Evolutionary conservation across 345 rosid species (phyloP), one percentile per base, ranked within the genome.

Genomic region (Arabidopsis arenosa): DNA sequence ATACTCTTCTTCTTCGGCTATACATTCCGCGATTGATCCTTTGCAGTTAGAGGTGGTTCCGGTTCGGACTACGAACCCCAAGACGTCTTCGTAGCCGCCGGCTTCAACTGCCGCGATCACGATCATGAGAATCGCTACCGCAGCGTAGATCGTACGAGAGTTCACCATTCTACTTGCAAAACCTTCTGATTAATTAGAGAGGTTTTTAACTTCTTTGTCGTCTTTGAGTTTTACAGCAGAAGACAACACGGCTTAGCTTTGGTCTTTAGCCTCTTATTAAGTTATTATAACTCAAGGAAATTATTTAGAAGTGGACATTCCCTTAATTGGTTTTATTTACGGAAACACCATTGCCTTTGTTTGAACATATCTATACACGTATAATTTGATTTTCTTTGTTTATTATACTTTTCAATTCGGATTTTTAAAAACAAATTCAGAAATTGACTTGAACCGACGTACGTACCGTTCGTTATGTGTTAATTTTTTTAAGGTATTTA

Each of bases 1-100:
- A 9, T 85, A 83, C 85, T 93, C 98, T 60, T 83, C 93, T 4
- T 63, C 93, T 3, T 60, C 89, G 0, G 69, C 80, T 73, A 85
- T 72, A 72, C 93, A 83, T 17, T 83, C 91, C 0, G 84, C 79
- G 14, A 83, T 76, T 52, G 85, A 73, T 5, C 86, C 92, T 64
- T 59, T 76, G 77, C 89, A 87, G 73, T 64, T 36, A 32, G 39
- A 36, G 3, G 17, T 53, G 4, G 86, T 72, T 66, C 84, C 71
- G 17, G 79, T 48, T 49, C 85, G 84, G 18, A 81, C 61, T 4
- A 85, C 39, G 87, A 88, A 82, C 39, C 81, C 82, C 48, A 83
- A 64, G 37, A 57, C 40, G 15, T 66, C 79, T 37, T 62, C 84
- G 73, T 64, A 75, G 41, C 77, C 83, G 30, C 81, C 81, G 0